Percentiles rank a stretch among this genome's conserved stretches.
Evolutionary conservation across 2,329 filamentous ascomycete species (phyloP).

Genomic region (Monosporascus sp.): DNA sequence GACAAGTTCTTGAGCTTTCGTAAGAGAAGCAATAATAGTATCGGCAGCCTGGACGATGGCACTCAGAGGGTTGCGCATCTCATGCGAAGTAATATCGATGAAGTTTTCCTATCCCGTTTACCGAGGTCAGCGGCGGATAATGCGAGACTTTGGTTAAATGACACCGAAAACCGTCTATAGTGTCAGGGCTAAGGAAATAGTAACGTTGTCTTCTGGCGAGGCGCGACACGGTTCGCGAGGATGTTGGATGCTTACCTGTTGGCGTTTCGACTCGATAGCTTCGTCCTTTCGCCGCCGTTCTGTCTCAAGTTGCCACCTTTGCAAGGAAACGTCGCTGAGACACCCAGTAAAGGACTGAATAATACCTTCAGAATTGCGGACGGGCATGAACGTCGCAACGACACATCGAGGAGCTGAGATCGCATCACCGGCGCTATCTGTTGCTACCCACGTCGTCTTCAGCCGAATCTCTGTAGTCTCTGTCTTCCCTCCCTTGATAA

Average conservation of each 20-base stretch:
- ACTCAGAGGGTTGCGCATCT: constrained; percentile 68
- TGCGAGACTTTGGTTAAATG: background rate
- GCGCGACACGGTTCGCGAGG: background rate
- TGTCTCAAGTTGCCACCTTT: constrained; percentile 45
- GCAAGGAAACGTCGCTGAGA: constrained; percentile 42
- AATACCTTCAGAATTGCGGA: constrained; percentile 38
- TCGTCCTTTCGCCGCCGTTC: constrained; percentile 40
- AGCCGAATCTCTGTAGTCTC: constrained; percentile 45
- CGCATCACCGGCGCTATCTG: constrained; percentile 38
- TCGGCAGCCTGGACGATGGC: constrained; percentile 72
- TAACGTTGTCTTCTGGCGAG: background rate
- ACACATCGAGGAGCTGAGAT: constrained; percentile 43
- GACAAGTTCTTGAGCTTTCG: constrained; percentile 36
- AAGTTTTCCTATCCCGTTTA: constrained; percentile 53
- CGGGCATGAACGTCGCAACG: constrained; percentile 45
- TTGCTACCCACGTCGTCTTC: constrained; percentile 39
- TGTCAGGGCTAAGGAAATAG: background rate
- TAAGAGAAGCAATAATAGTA: constrained; percentile 53
- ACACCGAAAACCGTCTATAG: background rate
- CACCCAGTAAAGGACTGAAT: constrained; percentile 46
- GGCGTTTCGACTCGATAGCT: constrained; percentile 54
- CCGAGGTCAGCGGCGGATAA: background rate
- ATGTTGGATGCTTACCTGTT: constrained; percentile 39
- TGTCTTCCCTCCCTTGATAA: constrained; percentile 35
- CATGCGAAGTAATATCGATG: constrained; percentile 70